phyloP scores from a whole-genome alignment of 202 grass and related monocot genomes.

The Schoenoplectus tabernaemontani region DNA sequence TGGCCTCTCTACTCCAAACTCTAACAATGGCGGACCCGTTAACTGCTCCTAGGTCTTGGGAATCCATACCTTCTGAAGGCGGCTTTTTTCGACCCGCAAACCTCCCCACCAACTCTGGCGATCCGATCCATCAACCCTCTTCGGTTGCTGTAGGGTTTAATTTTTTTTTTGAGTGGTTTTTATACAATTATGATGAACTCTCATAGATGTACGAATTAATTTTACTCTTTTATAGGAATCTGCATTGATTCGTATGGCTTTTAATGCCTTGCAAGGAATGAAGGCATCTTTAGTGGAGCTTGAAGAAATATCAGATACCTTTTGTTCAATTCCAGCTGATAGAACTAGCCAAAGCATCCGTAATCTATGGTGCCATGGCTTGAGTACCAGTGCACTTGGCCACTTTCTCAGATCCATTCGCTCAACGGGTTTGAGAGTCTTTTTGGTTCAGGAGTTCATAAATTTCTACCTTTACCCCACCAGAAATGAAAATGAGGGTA shows the following conservation, averaged over 20 bases:
- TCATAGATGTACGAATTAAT: not conserved
- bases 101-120: conserved; percentile 7
- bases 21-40: conserved; percentile 55
- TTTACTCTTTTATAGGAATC: conserved; percentile 52
- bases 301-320: conserved; percentile 48
- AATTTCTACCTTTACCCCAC: conserved; percentile 60
- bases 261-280: conserved; percentile 66
- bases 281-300: conserved; percentile 74
- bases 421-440: conserved; percentile 53
- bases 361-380: conserved; percentile 70
- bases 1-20: conserved; percentile 48
- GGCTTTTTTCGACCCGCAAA: conserved; percentile 17
- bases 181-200: not conserved
- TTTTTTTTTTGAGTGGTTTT: not conserved
- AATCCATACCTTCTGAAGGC: conserved; percentile 38
- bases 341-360: conserved; percentile 53
- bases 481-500: conserved; percentile 21
- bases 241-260: conserved; percentile 60
- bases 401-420: conserved; percentile 68
- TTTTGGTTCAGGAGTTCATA: conserved; percentile 75
- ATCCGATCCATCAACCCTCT: conserved; percentile 48
- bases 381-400: conserved; percentile 51
- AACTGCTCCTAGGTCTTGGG: conserved; percentile 54
- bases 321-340: conserved; percentile 62
- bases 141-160: conserved; percentile 44